Conservation (phyloP, 2,329 filamentous ascomycete genomes). For the Xylaria sp. region DNA sequence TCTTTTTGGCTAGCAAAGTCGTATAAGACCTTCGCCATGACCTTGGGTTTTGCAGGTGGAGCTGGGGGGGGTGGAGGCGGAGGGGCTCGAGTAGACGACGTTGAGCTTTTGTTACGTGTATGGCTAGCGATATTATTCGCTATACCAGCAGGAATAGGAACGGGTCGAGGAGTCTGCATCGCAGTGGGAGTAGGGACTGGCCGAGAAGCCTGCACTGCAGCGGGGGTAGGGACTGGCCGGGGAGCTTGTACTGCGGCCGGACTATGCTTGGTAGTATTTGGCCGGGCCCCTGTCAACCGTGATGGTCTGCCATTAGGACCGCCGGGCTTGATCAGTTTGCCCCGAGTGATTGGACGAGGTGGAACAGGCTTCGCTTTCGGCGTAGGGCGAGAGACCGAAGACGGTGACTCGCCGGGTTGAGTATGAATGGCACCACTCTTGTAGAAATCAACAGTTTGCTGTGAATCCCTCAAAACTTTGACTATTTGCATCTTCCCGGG, state of each 20-base stretch:
- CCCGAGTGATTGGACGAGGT: conserved; percentile 89
- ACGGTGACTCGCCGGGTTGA: conserved; percentile 82
- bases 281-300: conserved; percentile 67
- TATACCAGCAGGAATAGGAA: conserved; percentile 37
- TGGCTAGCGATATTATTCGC: conserved; percentile 58
- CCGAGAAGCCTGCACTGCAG: conserved; percentile 46
- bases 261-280: conserved; percentile 48
- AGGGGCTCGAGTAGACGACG: conserved; percentile 62
- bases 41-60: conserved; percentile 73
- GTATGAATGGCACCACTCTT: conserved; percentile 95
- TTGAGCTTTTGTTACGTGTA: conserved; percentile 65
- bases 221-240: conserved; percentile 41
- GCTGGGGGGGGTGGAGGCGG: conserved; percentile 75
- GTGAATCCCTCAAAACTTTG: conserved; percentile 90
- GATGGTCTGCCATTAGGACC: conserved; percentile 85
- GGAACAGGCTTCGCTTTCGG: conserved; percentile 88
- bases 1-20: conserved; percentile 87
- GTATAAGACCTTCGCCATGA: conserved; percentile 89
- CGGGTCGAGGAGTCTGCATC: conserved; percentile 46
- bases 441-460: conserved; percentile 81
- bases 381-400: conserved; percentile 83
- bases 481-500: conserved; percentile 89
- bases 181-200: conserved; percentile 47
- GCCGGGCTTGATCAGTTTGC: conserved; percentile 90
- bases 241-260: conserved; percentile 43